phyloP scores from a whole-genome alignment of 1,139 yeast genomes.

The Arxiozyma heterogenica region DNA sequence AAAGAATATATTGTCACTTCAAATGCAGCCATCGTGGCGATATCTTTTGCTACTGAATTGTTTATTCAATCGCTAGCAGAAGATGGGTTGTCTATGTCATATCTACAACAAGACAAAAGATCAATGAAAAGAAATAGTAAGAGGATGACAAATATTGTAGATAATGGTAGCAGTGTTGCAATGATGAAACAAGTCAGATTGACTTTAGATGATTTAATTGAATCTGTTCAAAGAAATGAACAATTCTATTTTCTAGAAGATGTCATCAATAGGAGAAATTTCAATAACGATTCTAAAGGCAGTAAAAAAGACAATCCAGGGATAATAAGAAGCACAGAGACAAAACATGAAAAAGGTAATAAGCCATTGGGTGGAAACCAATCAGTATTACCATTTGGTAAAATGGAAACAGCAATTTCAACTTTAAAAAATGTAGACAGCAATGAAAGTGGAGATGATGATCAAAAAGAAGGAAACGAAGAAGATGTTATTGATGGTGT shows the following conservation, averaged over 20 bases:
- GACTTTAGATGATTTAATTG: slow-evolving; percentile 61
- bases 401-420: neutral
- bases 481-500: slow-evolving; percentile 12
- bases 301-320: slow-evolving; percentile 29
- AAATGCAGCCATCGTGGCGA: slow-evolving; percentile 69
- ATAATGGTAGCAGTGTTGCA: slow-evolving; percentile 1
- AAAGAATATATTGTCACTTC: slow-evolving; percentile 73
- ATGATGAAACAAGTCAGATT: slow-evolving; percentile 16
- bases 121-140: neutral
- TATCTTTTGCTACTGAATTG: slow-evolving; percentile 81
- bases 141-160: neutral
- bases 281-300: slow-evolving; percentile 33
- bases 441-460: neutral
- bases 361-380: slow-evolving; percentile 28
- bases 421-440: slow-evolving; percentile 2
- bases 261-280: slow-evolving; percentile 35
- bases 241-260: slow-evolving; percentile 59
- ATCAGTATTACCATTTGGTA: slow-evolving; percentile 31
- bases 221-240: slow-evolving; percentile 59
- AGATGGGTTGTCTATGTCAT: slow-evolving; percentile 32
- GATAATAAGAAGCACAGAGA: slow-evolving; percentile 30
- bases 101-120: neutral
- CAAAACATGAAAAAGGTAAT: neutral
- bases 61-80: slow-evolving; percentile 74
- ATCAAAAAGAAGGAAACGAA: slow-evolving; percentile 3